phyloP scores from a whole-genome alignment of 2,329 filamentous ascomycete species.

The Ophiostoma ulmi region DNA sequence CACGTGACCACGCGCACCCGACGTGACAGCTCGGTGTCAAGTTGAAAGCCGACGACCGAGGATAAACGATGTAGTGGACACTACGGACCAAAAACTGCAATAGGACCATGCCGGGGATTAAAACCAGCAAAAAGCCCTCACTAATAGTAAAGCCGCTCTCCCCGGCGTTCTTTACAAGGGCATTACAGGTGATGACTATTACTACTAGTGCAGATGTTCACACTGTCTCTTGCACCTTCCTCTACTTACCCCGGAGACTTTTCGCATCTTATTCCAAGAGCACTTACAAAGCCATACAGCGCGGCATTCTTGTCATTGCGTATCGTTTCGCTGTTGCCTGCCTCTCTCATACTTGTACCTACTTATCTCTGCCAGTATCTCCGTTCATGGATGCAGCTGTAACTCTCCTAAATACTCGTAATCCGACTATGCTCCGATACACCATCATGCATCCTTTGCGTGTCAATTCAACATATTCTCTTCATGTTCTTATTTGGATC shows the following conservation, averaged over 20 bases:
- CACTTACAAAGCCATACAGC: not conserved
- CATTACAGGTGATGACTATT: not conserved
- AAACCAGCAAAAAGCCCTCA: not conserved
- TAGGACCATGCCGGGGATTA: not conserved
- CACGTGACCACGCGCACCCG: constrained; percentile 22
- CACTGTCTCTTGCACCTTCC: not conserved
- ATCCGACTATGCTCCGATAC: not conserved
- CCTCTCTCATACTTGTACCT: not conserved
- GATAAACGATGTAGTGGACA: not conserved
- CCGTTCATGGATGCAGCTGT: not conserved
- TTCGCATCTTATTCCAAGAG: not conserved
- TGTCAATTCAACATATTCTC: not conserved
- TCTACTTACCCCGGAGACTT: not conserved
- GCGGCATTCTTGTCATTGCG: not conserved
- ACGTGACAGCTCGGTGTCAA: constrained; percentile 14
- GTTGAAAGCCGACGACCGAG: constrained; percentile 5
- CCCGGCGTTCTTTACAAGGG: not conserved
- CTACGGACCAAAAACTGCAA: not conserved
- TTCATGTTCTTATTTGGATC: not conserved
- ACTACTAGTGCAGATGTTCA: not conserved
- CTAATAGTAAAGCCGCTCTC: not conserved
- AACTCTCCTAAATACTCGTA: not conserved
- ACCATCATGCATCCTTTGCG: not conserved
- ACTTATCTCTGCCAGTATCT: not conserved
- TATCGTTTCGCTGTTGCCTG: not conserved